Conservation (phyloP, 2,329 filamentous ascomycete genomes). For the Fusarium transvaalense region DNA sequence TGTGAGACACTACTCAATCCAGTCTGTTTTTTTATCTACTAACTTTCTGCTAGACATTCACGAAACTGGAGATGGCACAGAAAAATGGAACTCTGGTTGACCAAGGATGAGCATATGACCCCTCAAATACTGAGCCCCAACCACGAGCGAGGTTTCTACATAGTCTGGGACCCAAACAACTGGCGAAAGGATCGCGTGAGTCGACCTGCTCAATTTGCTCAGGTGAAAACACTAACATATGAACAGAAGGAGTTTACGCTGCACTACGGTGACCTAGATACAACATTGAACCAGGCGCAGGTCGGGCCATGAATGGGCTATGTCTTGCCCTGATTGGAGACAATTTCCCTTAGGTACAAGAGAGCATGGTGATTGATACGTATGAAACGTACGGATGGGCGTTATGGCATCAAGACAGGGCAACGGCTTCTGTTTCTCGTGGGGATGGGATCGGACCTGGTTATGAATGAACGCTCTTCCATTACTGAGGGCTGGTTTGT, state of each 20-base stretch:
- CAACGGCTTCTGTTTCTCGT: slow-evolving; percentile 47
- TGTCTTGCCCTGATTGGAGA: slow-evolving; percentile 22
- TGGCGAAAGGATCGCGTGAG: slow-evolving; percentile 75
- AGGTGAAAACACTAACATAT: slow-evolving; percentile 11
- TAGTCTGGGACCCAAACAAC: slow-evolving; percentile 72
- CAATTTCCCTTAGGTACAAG: slow-evolving; percentile 21
- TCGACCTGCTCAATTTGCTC: slow-evolving; percentile 39
- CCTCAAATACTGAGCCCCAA: slow-evolving; percentile 69
- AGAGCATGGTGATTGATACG: slow-evolving; percentile 39
- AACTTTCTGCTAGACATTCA: slow-evolving; percentile 62
- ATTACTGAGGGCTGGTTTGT: slow-evolving; percentile 47
- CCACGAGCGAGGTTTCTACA: slow-evolving; percentile 74
- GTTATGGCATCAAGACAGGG: slow-evolving; percentile 50
- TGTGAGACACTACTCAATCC: slow-evolving; percentile 59
- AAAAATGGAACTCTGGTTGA: slow-evolving; percentile 74
- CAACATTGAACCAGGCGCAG: slow-evolving; percentile 54
- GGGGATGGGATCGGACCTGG: slow-evolving; percentile 50
- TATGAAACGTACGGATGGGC: slow-evolving; percentile 47
- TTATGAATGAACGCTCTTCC: slow-evolving; percentile 50
- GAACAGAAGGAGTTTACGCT: slow-evolving; percentile 70
- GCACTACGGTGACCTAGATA: slow-evolving; percentile 72
- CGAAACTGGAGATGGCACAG: slow-evolving; percentile 79
- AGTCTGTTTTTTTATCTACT: background rate
- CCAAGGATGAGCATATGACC: slow-evolving; percentile 75
- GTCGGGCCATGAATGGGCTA: slow-evolving; percentile 44